A percentile compares a stretch with the other conserved stretches of the same genome.
phyloP scores from a whole-genome alignment of 768 basidiomycete genomes.

The Suillus decipiens region DNA sequence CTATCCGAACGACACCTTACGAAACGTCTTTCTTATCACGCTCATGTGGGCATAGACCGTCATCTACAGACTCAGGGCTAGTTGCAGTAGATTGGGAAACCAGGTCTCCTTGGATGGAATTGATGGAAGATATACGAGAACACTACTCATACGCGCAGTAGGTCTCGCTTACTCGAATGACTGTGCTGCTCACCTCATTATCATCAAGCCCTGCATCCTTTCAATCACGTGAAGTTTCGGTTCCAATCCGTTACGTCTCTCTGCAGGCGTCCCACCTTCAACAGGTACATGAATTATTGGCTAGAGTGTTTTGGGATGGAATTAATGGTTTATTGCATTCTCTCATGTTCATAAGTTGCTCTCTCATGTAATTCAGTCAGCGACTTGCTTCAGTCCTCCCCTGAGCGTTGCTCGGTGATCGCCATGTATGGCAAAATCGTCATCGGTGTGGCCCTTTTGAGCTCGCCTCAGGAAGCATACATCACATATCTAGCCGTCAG shows the following conservation, averaged over 20 bases:
- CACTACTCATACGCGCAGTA: conserved; percentile 68
- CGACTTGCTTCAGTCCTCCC: conserved; percentile 66
- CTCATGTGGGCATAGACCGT: conserved; percentile 43
- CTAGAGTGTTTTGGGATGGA: conserved; percentile 73
- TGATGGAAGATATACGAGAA: conserved; percentile 71
- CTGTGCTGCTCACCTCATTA: conserved; percentile 7
- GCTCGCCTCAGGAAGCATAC: conserved; percentile 79
- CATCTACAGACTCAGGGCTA: conserved; percentile 31
- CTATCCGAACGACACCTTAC: conserved; percentile 64
- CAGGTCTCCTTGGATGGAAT: conserved; percentile 67
- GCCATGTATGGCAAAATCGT: conserved; percentile 72
- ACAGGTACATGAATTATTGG: conserved; percentile 73
- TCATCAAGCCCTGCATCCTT: conserved; percentile 57
- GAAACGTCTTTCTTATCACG: conserved; percentile 68
- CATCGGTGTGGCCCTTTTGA: conserved; percentile 73
- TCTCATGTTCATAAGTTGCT: conserved; percentile 11
- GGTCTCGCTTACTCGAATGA: conserved; percentile 23
- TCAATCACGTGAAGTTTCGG: conserved; percentile 39
- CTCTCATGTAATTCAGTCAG: conserved; percentile 47
- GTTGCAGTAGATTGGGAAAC: conserved; percentile 76
- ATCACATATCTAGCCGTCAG: conserved; percentile 81
- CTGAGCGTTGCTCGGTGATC: conserved; percentile 76
- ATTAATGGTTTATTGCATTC: conserved; percentile 57
- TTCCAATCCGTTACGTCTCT: conserved; percentile 64
- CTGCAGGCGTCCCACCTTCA: conserved; percentile 59